Evolutionary conservation across 768 basidiomycete genomes (phyloP).

Genomic region (Suillus spraguei): DNA sequence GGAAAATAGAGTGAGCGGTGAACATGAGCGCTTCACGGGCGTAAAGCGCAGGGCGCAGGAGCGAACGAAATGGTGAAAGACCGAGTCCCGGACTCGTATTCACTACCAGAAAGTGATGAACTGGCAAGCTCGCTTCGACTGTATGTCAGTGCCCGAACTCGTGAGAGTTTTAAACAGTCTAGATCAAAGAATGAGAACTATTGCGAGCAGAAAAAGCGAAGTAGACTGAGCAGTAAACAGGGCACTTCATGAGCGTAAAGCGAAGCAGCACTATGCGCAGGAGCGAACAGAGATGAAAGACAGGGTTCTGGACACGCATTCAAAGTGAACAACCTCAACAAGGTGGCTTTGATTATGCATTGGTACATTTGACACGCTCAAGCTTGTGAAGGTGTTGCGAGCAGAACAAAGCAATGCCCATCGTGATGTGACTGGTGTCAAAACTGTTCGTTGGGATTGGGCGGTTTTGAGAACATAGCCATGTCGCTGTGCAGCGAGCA

Average conservation of each 20-base stretch:
- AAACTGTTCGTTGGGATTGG: neutral
- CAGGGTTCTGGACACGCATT: too few species aligned
- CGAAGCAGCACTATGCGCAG: too few species aligned
- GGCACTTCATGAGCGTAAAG: too few species aligned
- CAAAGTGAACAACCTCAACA: too few species aligned
- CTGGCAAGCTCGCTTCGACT: conserved; percentile 51
- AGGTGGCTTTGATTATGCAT: too few species aligned
- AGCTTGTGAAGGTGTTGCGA: too few species aligned
- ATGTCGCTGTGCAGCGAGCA: conserved; percentile 5
- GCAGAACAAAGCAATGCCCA: too few species aligned
- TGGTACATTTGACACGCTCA: too few species aligned
- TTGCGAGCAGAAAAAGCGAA: conserved; percentile 46
- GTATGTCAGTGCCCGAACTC: conserved; percentile 47
- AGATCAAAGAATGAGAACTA: conserved; percentile 53
- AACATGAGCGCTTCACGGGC: conserved; percentile 78
- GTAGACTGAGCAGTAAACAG: conserved; percentile 13
- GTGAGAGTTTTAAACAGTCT: conserved; percentile 28
- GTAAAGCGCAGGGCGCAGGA: conserved; percentile 61
- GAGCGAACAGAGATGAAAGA: too few species aligned
- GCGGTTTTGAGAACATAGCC: conserved; percentile 15
- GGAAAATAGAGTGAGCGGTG: conserved; percentile 78
- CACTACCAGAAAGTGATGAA: conserved; percentile 57
- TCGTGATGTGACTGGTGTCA: conserved; percentile 13
- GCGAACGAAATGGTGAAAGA: conserved; percentile 67
- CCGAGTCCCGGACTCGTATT: conserved; percentile 47